Evolutionary conservation across 495 filamentous ascomycete genomes (phyloP), one percentile per base, ranked within the genome.

Genomic region (Coniosporium apollinis): DNA sequence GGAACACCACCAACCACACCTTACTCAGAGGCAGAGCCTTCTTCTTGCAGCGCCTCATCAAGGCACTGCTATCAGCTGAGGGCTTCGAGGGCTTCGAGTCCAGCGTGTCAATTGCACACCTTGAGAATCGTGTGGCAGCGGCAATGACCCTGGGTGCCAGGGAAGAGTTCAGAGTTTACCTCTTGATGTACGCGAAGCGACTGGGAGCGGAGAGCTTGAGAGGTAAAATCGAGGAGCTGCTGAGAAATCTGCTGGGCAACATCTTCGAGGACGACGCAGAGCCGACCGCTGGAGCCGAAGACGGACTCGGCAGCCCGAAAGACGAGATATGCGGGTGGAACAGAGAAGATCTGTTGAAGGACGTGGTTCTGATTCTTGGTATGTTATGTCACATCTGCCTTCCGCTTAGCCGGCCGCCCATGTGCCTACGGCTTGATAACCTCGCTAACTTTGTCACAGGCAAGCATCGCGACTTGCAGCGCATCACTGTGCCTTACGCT

Each of bases 171-270:
- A 68, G 79, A 37, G 60, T 91, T 1, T 93, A 93, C 48, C 56
- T 96, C 4, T 75, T 82, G 43, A 96, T 96, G 82, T 99, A 96
- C 45, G 87, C 82, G 1, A 94, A 92, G 58, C 72, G 91, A 3
- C 71, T 99, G 19, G 89, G 91, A 1, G 82, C 82, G 0, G 91
- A 99, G 50, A 85, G 85, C 0, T 56, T 84, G 43, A 73, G 74
- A 46, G 62, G 65, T 24, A 99, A 96, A 57, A 82, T 94, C 1
- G 89, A 94, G 47, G 91, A 96, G 61, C 55, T 99, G 5, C 56
- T 94, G 21, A 74, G 79, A 39, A 74, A 72, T 22, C 56, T 97
- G 30, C 59, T 87, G 16, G 85, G 89, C 10, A 76, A 78, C 3
- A 54, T 86, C 3, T 62, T 76, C 17, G 56, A 59, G 42, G 65